These are phyloP conservation scores for Penicillium chermesinum DNA, from an alignment of 495 filamentous ascomycete species.

Conservation along the genomic window DNA sequence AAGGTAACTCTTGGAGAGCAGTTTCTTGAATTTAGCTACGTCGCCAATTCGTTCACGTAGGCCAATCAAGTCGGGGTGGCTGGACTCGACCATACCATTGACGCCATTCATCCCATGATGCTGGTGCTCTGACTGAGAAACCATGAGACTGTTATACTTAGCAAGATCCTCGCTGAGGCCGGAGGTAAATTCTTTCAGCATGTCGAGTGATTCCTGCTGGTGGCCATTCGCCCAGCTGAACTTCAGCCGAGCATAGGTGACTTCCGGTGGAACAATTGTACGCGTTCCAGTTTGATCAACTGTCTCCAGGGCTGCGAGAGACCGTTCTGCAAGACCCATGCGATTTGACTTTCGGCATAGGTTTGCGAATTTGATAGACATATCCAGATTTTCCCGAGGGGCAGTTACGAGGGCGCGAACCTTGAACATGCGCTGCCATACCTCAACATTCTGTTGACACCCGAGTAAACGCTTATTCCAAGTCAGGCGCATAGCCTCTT, in stretches of 20 bases:
- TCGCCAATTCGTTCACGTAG: slow-evolving; percentile 41
- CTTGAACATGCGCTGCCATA: slow-evolving; percentile 97
- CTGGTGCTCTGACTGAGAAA: slow-evolving; percentile 37
- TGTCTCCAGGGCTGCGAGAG: slow-evolving; percentile 74
- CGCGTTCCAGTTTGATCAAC: slow-evolving; percentile 53
- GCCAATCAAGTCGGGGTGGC: slow-evolving; percentile 31
- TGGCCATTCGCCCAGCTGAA: slow-evolving; percentile 82
- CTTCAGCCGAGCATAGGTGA: slow-evolving; percentile 89
- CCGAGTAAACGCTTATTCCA: slow-evolving; percentile 94
- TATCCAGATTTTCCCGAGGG: slow-evolving; percentile 89
- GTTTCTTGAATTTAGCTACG: slow-evolving; percentile 49
- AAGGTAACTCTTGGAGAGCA: slow-evolving; percentile 91
- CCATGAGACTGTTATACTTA: slow-evolving; percentile 49
- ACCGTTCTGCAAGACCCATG: slow-evolving; percentile 93
- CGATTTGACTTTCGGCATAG: slow-evolving; percentile 93
- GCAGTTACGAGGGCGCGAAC: slow-evolving; percentile 86
- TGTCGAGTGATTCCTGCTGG: slow-evolving; percentile 66
- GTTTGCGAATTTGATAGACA: slow-evolving; percentile 99
- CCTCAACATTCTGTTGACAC: slow-evolving; percentile 94
- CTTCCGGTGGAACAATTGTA: slow-evolving; percentile 61
- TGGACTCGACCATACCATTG: slow-evolving; percentile 52
- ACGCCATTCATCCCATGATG: slow-evolving; percentile 51
- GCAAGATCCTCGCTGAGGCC: slow-evolving; percentile 72
- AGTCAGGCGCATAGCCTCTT: slow-evolving; percentile 82
- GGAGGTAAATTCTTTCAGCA: slow-evolving; percentile 75